Evolutionary conservation across 2,329 filamentous ascomycete species (phyloP), one percentile per base, ranked within the genome.

Genomic region (Apiospora aurea): DNA sequence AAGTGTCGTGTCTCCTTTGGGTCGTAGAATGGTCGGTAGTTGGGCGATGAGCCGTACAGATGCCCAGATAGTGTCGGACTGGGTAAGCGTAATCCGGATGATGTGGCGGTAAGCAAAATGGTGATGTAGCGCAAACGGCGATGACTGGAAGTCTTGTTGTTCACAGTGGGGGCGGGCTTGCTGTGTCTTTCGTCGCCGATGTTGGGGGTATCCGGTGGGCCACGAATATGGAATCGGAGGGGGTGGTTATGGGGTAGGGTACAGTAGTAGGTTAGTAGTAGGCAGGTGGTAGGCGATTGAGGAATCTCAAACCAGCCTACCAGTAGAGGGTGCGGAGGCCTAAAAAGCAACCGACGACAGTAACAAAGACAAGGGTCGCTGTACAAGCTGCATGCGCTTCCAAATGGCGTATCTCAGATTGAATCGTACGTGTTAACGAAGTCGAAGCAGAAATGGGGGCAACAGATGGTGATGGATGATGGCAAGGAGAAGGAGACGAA

Each of bases 31-130:
- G 18, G 57, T 24, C 29, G 34, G 34, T 41, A n/a, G 57, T 64
- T 64, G 29, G 34, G 18, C 57, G 57, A 64, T 41, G 57, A 64
- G 8, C 18, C 16, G 57, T 64, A 64, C 57, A 18, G 57, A n/a
- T 41, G 29, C 21, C 57, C 57, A 64, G 57, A 10, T n/a, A 34
- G 18, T 41, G 7, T 64, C 57, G 57, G 57, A 41, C 57, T 64
- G 57, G 57, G 57, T 41, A 38, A 41, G 34, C 34, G 57, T 41
- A 64, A 41, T 41, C 21, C 57, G 57, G 57, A 34, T 51, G 51
- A 18, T 64, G 57, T 64, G 21, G 57, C 57, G 57, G 57, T 64
- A 64, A 64, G 57, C 57, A 64, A 64, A 64, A 64, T 24, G 57
- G 10, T 41, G 57, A 16, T 64, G 21, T 38, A 64, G 57, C 29